Percentiles rank a stretch among this genome's conserved stretches.
Conservation (phyloP, 495 filamentous ascomycete species). For the Hypoxylon crocopeplum region DNA sequence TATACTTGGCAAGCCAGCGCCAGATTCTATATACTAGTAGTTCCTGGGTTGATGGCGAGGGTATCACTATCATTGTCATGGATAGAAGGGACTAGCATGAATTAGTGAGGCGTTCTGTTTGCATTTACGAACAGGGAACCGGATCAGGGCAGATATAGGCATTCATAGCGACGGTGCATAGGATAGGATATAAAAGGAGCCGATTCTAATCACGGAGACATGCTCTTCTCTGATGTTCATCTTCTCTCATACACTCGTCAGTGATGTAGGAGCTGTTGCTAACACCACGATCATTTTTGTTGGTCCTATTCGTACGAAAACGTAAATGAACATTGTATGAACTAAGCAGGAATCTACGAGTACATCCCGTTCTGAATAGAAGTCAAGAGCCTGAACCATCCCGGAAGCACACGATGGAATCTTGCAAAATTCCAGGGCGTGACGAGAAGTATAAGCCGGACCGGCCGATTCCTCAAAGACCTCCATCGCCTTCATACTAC, state of each 20-base stretch:
- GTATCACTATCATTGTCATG: conserved; percentile 56
- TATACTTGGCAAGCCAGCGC: conserved; percentile 69
- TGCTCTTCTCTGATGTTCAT: neutral
- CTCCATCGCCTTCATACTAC: neutral
- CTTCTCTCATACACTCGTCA: neutral
- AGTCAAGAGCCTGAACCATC: neutral
- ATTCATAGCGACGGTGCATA: neutral
- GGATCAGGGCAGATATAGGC: neutral
- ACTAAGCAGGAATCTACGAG: conserved; percentile 8
- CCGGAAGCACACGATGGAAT: conserved; percentile 9
- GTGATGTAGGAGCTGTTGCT: neutral
- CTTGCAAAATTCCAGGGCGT: neutral
- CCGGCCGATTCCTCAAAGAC: neutral
- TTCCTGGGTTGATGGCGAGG: conserved; percentile 64
- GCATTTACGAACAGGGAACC: neutral
- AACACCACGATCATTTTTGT: neutral
- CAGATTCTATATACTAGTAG: conserved; percentile 59
- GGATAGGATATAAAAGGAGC: neutral
- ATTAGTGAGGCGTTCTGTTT: neutral
- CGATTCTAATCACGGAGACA: neutral
- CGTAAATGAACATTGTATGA: neutral
- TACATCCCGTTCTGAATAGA: conserved; percentile 18
- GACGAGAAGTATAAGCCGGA: conserved; percentile 9
- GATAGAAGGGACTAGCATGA: conserved; percentile 19
- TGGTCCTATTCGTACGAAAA: conserved; percentile 1